A percentile compares a stretch with the other conserved stretches of the same genome.
Conservation (phyloP, 169 alveolate genomes). For the Toxoplasma gondii region DNA sequence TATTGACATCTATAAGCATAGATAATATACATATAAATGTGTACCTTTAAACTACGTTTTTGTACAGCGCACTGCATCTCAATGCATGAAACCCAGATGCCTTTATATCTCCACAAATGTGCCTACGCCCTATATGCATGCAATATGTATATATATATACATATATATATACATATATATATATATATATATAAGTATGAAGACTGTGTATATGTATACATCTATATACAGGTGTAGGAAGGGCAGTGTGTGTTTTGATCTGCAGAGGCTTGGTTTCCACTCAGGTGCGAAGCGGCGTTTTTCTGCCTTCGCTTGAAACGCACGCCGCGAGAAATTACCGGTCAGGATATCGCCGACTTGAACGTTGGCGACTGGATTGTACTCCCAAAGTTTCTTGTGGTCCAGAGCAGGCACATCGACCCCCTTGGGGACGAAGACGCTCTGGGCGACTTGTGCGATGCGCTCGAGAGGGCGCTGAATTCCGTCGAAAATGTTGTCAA, state of each 20-base stretch:
- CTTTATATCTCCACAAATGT: background rate
- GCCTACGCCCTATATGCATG: background rate
- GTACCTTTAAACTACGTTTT: background rate
- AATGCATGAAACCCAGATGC: too few species aligned
- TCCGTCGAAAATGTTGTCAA: constrained; percentile 97
- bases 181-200: background rate
- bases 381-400: constrained; percentile 92
- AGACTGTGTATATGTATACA: background rate
- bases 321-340: constrained; percentile 73
- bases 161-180: background rate
- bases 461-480: constrained; percentile 97
- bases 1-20: background rate
- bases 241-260: background rate
- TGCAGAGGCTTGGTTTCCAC: too few species aligned
- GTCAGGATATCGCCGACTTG: constrained; percentile 93
- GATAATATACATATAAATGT: background rate
- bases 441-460: constrained; percentile 89
- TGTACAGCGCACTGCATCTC: too few species aligned
- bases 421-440: constrained; percentile 96
- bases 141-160: background rate
- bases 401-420: constrained; percentile 95
- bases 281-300: too few species aligned
- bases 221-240: background rate
- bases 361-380: constrained; percentile 86
- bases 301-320: too few species aligned